Evolutionary conservation across 1,139 yeast species (phyloP).

Genomic region (Sugiyamaella paludigena): DNA sequence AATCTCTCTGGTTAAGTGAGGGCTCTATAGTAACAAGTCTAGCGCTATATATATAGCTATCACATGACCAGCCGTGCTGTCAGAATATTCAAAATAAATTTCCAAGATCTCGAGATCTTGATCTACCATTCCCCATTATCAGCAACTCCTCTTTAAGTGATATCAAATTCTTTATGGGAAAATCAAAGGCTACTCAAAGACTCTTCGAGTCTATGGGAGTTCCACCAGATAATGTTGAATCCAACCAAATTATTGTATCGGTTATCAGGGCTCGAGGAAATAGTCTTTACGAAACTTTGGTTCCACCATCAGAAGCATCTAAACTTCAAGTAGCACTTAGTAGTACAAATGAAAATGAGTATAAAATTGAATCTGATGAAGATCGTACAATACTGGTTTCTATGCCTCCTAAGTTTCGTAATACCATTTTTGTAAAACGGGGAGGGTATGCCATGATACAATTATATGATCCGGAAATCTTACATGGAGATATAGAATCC

Average conservation of each 20-base stretch:
- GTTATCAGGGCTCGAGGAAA: conserved; percentile 37
- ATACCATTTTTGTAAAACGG: conserved; percentile 39
- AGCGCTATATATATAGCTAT: too few relatives aligned
- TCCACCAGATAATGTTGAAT: conserved; percentile 33
- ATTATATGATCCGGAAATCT: conserved; percentile 26
- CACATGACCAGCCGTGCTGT: too few relatives aligned
- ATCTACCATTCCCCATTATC: too few relatives aligned
- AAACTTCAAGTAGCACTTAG: conserved; percentile 17
- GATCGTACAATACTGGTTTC: conserved; percentile 30
- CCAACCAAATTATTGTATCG: conserved; percentile 34
- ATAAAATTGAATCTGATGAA: conserved; percentile 13
- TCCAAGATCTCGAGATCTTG: neutral
- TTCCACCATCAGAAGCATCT: conserved; percentile 27
- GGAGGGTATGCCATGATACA: conserved; percentile 40
- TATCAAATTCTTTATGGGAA: conserved; percentile 21
- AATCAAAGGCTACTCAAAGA: conserved; percentile 28
- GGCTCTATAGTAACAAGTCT: too few relatives aligned
- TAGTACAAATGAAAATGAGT: conserved; percentile 2
- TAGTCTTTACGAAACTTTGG: conserved; percentile 34
- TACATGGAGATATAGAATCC: conserved; percentile 16
- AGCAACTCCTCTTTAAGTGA: neutral
- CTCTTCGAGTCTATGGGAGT: conserved; percentile 30
- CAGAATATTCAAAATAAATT: neutral
- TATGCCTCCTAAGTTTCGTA: conserved; percentile 40
- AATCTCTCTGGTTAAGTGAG: too few relatives aligned